Base-by-base conservation (phyloP, 83 land plant species). In the Isoetes engelmannii region DNA sequence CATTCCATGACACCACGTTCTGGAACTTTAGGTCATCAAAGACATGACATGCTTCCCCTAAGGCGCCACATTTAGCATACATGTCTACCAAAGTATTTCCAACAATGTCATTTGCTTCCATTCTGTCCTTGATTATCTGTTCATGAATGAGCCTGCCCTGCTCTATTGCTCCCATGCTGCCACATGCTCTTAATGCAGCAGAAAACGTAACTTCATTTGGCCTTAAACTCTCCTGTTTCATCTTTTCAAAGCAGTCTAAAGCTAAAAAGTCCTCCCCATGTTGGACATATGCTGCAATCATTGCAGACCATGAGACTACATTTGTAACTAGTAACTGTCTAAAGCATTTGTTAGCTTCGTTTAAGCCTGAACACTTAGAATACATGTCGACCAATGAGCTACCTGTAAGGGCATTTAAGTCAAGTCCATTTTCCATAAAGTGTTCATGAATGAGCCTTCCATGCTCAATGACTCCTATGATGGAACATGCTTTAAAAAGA, bases 281-380 rank as follows among this genome's bases (percentile, higher is more conserved):
- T 7, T 59, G 62, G 62, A 13, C 13, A 59, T 59, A 59, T 13
- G 19, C 62, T 59, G 62, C 62, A 7, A 59, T 59, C 62, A 59
- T 59, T 13, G 62, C 62, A 59, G 18, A 18, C 62, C 62, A 59
- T 18, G 62, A 8, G 9, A 59, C 62, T 7, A 59, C 3, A 15
- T 59, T 59, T 18, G 37, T 19, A 13, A 8, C 62, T 18, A 7
- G 4, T 18, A 59, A 59, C 3, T 8, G 1, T 15, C 9, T 8
- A 18, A 13, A 59, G 10, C 18, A 13, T 59, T 59, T 59, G 10
- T 9, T 18, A 18, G 62, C 62, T 9, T 59, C 15, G 37, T 59
- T 9, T 37, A 59, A 13, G 3, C 17, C 28, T 15, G 10, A 18
- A 37, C 62, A 59, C 3, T 59, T 59, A 15, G 62, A 59, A 15